Percentiles rank a stretch among this genome's conserved stretches.
phyloP scores from a whole-genome alignment of 495 filamentous ascomycete species.

The Rhizodiscina lignyota region DNA sequence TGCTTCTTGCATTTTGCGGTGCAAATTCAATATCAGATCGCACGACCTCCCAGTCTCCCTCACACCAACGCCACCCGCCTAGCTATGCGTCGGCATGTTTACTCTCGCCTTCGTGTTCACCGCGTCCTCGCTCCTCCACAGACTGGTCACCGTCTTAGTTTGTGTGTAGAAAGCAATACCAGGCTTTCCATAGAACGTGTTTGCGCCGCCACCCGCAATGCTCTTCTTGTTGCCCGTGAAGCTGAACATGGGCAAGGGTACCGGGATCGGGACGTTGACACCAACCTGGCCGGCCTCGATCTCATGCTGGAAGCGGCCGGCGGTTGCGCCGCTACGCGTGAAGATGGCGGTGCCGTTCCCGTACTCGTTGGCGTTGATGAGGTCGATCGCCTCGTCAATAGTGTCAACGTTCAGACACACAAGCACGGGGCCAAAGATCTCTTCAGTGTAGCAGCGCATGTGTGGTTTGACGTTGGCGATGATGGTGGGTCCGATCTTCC shows the following conservation, averaged over 20 bases:
- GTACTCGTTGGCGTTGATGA: constrained; percentile 55
- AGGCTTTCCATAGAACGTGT: constrained; percentile 87
- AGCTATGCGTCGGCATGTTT: constrained; percentile 77
- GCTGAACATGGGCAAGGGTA: constrained; percentile 81
- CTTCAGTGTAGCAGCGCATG: constrained; percentile 91
- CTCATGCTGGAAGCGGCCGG: constrained; percentile 48
- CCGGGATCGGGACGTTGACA: constrained; percentile 53
- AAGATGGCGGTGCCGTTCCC: constrained; percentile 57
- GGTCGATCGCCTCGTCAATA: constrained; percentile 56
- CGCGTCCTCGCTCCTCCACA: constrained; percentile 79
- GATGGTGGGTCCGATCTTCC: constrained; percentile 80
- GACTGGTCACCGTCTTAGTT: constrained; percentile 66
- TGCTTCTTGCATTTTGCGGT: no score
- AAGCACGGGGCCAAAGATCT: constrained; percentile 94
- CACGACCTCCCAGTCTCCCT: no score
- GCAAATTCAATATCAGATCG: no score
- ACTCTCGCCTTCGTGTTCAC: constrained; percentile 65
- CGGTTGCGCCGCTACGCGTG: constrained; percentile 44
- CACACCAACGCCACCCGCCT: no score
- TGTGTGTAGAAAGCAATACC: constrained; percentile 93
- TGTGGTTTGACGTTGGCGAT: constrained; percentile 81
- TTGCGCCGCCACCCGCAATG: constrained; percentile 82
- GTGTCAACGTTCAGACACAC: constrained; percentile 72
- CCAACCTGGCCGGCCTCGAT: constrained; percentile 68
- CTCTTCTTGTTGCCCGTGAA: constrained; percentile 98